Evolutionary conservation across 2,329 filamentous ascomycete genomes (phyloP).

Genomic region (Daldinia sp.): DNA sequence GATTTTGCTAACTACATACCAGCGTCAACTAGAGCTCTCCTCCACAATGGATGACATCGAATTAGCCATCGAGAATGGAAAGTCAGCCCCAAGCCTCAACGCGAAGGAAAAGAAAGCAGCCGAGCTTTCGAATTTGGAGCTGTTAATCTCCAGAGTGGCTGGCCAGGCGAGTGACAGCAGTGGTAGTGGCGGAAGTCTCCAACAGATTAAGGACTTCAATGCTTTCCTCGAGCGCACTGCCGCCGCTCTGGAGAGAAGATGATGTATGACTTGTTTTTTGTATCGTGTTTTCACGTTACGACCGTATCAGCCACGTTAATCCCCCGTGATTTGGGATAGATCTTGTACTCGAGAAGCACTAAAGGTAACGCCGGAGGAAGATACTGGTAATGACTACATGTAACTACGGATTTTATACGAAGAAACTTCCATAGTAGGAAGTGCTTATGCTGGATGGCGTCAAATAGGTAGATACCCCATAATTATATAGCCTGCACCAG

Average conservation of each 20-base stretch:
- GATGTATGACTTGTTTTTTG: slow-evolving; percentile 15
- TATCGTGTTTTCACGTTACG: background rate
- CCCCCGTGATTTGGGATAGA: background rate
- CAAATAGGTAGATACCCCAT: background rate
- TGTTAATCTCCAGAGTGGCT: slow-evolving; percentile 66
- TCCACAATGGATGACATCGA: slow-evolving; percentile 72
- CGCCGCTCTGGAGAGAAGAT: slow-evolving; percentile 63
- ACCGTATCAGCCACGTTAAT: background rate
- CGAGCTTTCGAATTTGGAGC: slow-evolving; percentile 68
- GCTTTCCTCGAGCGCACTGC: slow-evolving; percentile 72
- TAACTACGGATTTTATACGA: background rate
- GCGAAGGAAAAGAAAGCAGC: slow-evolving; percentile 61
- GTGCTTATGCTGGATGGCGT: background rate
- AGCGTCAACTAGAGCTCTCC: slow-evolving; percentile 67
- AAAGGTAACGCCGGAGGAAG: background rate
- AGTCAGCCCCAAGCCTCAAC: slow-evolving; percentile 61
- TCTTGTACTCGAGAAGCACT: background rate
- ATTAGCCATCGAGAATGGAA: slow-evolving; percentile 65
- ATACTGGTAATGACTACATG: background rate
- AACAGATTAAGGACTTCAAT: slow-evolving; percentile 71
- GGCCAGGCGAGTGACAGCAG: slow-evolving; percentile 65
- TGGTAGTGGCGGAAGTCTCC: slow-evolving; percentile 64
- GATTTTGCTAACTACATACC: slow-evolving; percentile 21
- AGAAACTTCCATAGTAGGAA: background rate
- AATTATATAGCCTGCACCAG: background rate